phyloP scores from a whole-genome alignment of 2,329 filamentous ascomycete genomes.

The Alternaria dauci region DNA sequence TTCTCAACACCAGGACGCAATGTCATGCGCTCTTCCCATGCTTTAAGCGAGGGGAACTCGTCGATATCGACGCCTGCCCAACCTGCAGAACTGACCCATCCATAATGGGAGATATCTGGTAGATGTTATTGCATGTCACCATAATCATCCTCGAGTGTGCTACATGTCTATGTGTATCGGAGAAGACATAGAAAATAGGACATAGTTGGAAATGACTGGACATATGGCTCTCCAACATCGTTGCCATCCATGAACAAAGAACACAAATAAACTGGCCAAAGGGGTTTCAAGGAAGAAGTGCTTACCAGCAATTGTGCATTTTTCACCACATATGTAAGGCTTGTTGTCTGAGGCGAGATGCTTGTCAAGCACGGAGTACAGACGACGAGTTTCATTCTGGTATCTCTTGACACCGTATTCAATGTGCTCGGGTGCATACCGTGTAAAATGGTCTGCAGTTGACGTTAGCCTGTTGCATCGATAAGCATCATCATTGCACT shows the following conservation, averaged over 20 bases:
- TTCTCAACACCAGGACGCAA: constrained; percentile 76
- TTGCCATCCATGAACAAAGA: not conserved
- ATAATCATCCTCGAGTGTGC: not conserved
- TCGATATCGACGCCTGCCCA: constrained; percentile 73
- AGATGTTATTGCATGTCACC: constrained; percentile 9
- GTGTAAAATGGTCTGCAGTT: constrained; percentile 74
- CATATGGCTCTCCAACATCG: not conserved
- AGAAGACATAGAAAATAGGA: not conserved
- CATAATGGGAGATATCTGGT: constrained; percentile 77
- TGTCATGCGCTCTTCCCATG: constrained; percentile 77
- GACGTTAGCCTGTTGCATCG: constrained; percentile 9
- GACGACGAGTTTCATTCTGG: constrained; percentile 80
- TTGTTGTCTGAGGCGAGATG: constrained; percentile 65
- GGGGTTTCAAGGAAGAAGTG: not conserved
- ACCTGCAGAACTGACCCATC: constrained; percentile 72
- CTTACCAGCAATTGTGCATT: constrained; percentile 62
- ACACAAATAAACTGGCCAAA: not conserved
- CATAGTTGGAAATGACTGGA: not conserved
- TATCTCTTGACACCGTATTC: constrained; percentile 85
- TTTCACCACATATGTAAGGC: constrained; percentile 68
- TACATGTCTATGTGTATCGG: not conserved
- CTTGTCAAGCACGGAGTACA: constrained; percentile 80
- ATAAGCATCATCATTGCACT: not conserved
- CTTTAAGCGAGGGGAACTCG: constrained; percentile 77
- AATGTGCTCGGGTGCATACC: constrained; percentile 84